Conservation (phyloP, 2,329 filamentous ascomycete genomes). For the Paradendryphiella salina region DNA sequence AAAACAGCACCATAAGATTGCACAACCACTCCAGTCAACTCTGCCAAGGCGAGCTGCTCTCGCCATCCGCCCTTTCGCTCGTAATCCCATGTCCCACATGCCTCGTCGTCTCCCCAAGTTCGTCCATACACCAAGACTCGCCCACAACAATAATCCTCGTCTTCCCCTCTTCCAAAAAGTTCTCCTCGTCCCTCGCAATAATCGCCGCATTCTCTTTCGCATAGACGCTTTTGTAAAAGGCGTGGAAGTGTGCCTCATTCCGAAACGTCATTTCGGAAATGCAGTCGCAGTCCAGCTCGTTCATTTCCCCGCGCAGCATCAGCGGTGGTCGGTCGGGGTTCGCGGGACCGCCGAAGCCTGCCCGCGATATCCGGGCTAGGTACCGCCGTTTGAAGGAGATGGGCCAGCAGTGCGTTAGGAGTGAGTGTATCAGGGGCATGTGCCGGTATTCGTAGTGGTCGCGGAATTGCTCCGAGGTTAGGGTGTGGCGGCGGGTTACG, state of each 20-base stretch:
- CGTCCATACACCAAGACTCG: conserved; percentile 27
- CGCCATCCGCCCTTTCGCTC: conserved; percentile 20
- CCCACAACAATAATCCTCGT: conserved; percentile 33
- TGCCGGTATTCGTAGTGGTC: conserved; percentile 35
- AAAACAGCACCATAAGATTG: no score
- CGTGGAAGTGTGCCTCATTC: conserved; percentile 27
- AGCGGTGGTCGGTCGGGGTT: conserved; percentile 31
- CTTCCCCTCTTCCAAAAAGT: conserved; percentile 27
- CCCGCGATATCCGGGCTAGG: conserved; percentile 29
- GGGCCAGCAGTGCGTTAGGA: conserved; percentile 27
- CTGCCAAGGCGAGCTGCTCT: conserved; percentile 15
- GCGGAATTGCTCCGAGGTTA: conserved; percentile 34
- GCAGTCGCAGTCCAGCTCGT: conserved; percentile 35
- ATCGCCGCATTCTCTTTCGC: conserved; percentile 26
- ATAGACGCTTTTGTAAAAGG: conserved; percentile 33
- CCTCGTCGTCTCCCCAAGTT: conserved; percentile 13
- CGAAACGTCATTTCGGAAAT: conserved; percentile 32
- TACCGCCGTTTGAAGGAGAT: conserved; percentile 31
- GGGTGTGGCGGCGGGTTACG: conserved; percentile 26
- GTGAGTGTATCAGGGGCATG: conserved; percentile 29
- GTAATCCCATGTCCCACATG: conserved; percentile 7
- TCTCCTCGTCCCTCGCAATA: conserved; percentile 30
- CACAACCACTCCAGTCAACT: conserved; percentile 8
- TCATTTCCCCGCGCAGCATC: conserved; percentile 26
- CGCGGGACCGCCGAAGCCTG: conserved; percentile 32